Evolutionary conservation across 371 early-diverging fungal genomes (phyloP).

Genomic region (Cladochytrium tenue): DNA sequence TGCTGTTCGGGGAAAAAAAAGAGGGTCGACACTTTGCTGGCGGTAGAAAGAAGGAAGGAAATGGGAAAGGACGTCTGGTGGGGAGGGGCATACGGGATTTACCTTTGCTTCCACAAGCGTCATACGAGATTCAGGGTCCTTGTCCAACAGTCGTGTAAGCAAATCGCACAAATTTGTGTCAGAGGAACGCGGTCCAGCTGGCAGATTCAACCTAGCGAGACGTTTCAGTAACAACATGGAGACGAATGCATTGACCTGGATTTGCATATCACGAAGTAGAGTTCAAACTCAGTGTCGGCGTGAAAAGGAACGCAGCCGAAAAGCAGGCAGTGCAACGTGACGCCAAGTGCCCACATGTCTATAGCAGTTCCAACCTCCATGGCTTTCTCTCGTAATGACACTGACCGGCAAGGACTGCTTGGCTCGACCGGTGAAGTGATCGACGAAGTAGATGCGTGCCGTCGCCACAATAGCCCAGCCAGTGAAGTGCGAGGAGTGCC

Average conservation of each 20-base stretch:
- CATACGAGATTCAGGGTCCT: conserved; percentile 81
- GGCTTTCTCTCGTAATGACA: neutral
- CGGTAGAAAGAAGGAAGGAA: too few species aligned
- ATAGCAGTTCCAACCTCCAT: conserved; percentile 65
- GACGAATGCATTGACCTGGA: neutral
- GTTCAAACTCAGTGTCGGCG: conserved; percentile 93
- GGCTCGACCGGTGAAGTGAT: too few species aligned
- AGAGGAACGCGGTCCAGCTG: conserved; percentile 49
- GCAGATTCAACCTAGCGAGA: conserved; percentile 52
- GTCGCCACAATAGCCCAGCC: too few species aligned
- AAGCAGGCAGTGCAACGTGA: conserved; percentile 94
- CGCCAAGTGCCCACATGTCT: conserved; percentile 98
- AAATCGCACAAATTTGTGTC: conserved; percentile 59
- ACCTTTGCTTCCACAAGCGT: conserved; percentile 84
- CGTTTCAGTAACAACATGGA: conserved; percentile 3
- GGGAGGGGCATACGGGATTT: too few species aligned
- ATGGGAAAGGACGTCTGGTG: too few species aligned
- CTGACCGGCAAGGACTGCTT: too few species aligned
- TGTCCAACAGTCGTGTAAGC: conserved; percentile 71
- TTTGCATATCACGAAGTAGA: conserved; percentile 85
- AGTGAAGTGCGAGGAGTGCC: neutral
- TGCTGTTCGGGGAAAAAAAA: too few species aligned
- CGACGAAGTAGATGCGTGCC: too few species aligned
- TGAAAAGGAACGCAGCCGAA: conserved; percentile 96
- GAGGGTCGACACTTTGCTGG: too few species aligned